Conservation (phyloP, 176 grass and related monocot genomes). For the Avena atlantica region DNA sequence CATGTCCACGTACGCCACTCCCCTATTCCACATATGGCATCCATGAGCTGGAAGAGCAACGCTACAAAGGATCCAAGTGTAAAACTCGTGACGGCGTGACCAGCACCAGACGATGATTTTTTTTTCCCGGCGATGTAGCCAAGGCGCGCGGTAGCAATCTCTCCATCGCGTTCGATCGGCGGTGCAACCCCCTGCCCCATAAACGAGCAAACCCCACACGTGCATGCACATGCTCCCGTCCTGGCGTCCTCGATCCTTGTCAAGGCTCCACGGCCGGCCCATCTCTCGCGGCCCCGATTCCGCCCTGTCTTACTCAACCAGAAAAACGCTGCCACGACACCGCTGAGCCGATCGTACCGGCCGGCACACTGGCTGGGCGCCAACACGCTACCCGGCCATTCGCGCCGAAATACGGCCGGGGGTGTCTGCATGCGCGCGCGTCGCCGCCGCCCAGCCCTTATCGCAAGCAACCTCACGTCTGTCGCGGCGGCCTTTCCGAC, state of each 20-base stretch:
- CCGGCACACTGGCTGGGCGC: no score
- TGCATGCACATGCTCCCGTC: background rate
- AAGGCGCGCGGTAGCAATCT: background rate
- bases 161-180: background rate
- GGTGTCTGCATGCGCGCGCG: no score
- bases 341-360: no score
- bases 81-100: background rate
- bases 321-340: background rate
- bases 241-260: slow-evolving; percentile 33
- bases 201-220: background rate
- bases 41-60: no score
- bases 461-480: no score
- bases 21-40: no score
- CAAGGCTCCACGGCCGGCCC: slow-evolving; percentile 16
- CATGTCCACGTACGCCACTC: background rate
- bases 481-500: no score
- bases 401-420: no score
- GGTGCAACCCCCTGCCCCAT: background rate
- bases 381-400: no score
- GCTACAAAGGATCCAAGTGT: background rate
- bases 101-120: background rate
- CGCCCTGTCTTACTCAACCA: background rate
- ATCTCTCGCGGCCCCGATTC: background rate
- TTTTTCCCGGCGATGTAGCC: background rate
- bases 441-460: no score